Evolutionary conservation across 768 basidiomycete genomes (phyloP).

Genomic region (Botryobasidium botryosum): DNA sequence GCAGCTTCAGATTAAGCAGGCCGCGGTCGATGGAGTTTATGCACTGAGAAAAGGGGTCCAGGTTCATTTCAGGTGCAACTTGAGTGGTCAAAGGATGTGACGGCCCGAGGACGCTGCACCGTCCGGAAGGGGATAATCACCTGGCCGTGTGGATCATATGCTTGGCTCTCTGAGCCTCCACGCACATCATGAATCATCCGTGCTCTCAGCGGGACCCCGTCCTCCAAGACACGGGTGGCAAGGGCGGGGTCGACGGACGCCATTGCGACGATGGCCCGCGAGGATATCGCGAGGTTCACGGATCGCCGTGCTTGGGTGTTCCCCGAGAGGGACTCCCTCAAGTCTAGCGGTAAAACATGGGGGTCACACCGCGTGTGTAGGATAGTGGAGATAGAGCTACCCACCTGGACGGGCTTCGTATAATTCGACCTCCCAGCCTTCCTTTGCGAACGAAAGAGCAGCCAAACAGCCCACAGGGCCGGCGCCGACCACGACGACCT

Average conservation of each 20-base stretch:
- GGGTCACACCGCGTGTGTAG: slow-evolving; percentile 49
- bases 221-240: slow-evolving; percentile 51
- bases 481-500: slow-evolving; percentile 37
- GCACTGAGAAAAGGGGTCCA: slow-evolving; percentile 47
- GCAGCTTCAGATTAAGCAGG: slow-evolving; percentile 69
- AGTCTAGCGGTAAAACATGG: slow-evolving; percentile 45
- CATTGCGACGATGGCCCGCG: slow-evolving; percentile 80
- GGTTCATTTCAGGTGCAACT: too few relatives aligned
- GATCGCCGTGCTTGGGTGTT: too few relatives aligned
- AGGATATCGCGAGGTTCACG: slow-evolving; percentile 91
- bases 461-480: slow-evolving; percentile 91
- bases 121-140: slow-evolving; percentile 38
- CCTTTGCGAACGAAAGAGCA: slow-evolving; percentile 68
- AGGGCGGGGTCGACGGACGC: slow-evolving; percentile 57
- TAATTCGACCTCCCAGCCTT: slow-evolving; percentile 69
- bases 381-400: slow-evolving; percentile 1
- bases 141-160: slow-evolving; percentile 79
- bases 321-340: too few relatives aligned
- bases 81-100: not conserved
- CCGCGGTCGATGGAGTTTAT: slow-evolving; percentile 89
- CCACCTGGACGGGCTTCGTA: slow-evolving; percentile 69
- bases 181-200: slow-evolving; percentile 79
- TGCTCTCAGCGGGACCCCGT: slow-evolving; percentile 85
- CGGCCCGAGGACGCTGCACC: slow-evolving; percentile 10
- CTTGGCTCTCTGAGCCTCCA: slow-evolving; percentile 64